Evolutionary conservation across 1,139 yeast species (phyloP), one percentile per base, ranked within the genome.

Genomic region (Diutina scorzettiae): DNA sequence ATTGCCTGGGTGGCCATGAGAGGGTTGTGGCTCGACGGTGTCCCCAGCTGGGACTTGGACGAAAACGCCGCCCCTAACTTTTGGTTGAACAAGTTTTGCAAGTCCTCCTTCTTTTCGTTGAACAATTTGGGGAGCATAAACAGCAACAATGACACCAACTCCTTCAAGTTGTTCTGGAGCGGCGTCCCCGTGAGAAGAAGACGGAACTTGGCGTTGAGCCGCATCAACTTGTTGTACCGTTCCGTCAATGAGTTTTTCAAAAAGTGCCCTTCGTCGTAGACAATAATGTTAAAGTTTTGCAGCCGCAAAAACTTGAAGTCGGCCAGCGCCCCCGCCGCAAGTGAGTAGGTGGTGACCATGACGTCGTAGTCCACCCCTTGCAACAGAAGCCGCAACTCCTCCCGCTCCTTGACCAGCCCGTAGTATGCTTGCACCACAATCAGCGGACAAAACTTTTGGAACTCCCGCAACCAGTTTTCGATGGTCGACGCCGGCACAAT

Each of bases 221-320:
- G 76, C 95, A 89, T 89, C 48, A 91, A 68, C 59, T 87, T 89
- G 47, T 65, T 70, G 57, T 91, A 91, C 52, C 99, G 71, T 52
- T 89, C 97, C 14, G 93, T 78, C 48, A 76, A 71, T 2, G 96
- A 84, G 59, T 93, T 91, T 57, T 91, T 91, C 51, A 91, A 69
- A 81, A 91, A 78, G 60, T 91, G 99, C 0, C 99, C 99, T 64
- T 91, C 99, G 59, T 91, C 99, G 55, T 86, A 91, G 0, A 91
- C 93, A 47, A 94, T 78, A 48, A 83, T 85, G 58, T 93, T 86
- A 59, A 91, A 93, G 37, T 76, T 69, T 51, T 79, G 77, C 48
- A 74, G 71, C 55, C 78, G 78, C 51, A 91, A 67, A 53, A 91
- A 91, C 41, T 81, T 75, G 51, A 81, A 78, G 58, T 91, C 99